Base-by-base conservation (phyloP, 768 basidiomycete species). In the Chalciporus piperatus region DNA sequence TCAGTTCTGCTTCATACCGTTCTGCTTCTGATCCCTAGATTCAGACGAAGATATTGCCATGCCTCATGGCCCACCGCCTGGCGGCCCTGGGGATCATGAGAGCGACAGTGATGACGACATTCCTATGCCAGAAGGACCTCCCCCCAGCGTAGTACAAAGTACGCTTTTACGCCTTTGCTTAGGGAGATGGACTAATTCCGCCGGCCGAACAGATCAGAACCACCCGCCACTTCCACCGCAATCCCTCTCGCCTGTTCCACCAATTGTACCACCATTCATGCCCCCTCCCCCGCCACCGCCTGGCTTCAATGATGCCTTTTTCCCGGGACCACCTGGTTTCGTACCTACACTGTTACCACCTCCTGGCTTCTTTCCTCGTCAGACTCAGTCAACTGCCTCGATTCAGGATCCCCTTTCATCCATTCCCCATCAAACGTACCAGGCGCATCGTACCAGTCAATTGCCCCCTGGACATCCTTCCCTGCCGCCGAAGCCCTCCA, bases 111-210 rank as follows among this genome's bases (percentile, higher is more conserved):
- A 91, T 51, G 91, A 93, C 57, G 92, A 92, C 54, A 94, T 96
- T 38, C 82, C 81, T 12, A 88, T 96, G 85, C 94, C 94, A 12
- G 87, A 85, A 47, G 92, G 86, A 2, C 89, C 86, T 35, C 88
- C 88, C 39, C 81, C 82, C 3, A 70, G 70, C 27, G 30, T 12
- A 39, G 12, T 53, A 23, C 39, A 50, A 53, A 23, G 63, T 70
- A 44, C 43, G 62, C 9, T 63, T 20, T 49, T 33, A 5, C 20
- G 32, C n/a, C 1, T n/a, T 39, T 2, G 28, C 20, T 45, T 39
- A 19, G 4, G 4, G 11, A 38, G 30, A 40, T 10, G 10, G 27
- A 14, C 52, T 54, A 38, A 60, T 4, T 13, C 33, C 41, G 19
- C 23, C 38, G 39, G 23, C 43, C 10, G 11, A 47, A 35, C 45